A percentile compares a stretch with the other conserved stretches of the same genome.
Conservation (phyloP, 169 alveolate genomes). For the Toxoplasma gondii region DNA sequence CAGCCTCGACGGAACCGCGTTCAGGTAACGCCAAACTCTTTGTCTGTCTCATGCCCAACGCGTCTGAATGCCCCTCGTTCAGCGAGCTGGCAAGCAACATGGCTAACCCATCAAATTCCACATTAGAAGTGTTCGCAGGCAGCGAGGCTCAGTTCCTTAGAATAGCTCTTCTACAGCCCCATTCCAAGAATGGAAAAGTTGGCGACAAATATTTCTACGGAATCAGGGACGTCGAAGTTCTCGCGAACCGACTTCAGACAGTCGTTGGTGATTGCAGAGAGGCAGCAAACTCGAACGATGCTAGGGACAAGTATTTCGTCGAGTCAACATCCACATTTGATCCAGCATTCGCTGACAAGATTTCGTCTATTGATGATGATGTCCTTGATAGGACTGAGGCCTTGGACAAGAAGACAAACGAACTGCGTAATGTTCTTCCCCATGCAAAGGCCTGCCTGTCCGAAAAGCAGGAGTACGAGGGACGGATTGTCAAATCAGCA, state of each 20-base stretch:
- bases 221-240: constrained; percentile 84
- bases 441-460: constrained; percentile 76
- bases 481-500: constrained; percentile 73
- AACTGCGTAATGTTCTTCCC: constrained; percentile 75
- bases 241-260: constrained; percentile 83
- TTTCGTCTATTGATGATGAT: constrained; percentile 85
- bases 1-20: constrained; percentile 81
- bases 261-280: constrained; percentile 87
- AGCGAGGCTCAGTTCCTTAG: constrained; percentile 79
- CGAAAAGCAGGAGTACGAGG: constrained; percentile 77
- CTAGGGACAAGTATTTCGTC: constrained; percentile 90
- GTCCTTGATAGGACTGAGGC: constrained; percentile 78
- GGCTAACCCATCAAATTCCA: constrained; percentile 81
- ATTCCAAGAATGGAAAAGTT: constrained; percentile 85
- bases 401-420: constrained; percentile 78
- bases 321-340: constrained; percentile 85
- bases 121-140: constrained; percentile 81
- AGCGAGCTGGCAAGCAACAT: constrained; percentile 67
- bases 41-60: not conserved
- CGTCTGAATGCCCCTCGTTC: not conserved
- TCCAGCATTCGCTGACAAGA: constrained; percentile 78
- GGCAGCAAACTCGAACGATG: constrained; percentile 89
- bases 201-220: constrained; percentile 87
- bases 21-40: constrained; percentile 67
- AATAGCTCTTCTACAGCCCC: constrained; percentile 87